These are phyloP conservation scores for Phanerochaete carnosa DNA, from an alignment of 768 basidiomycete genomes.

Conservation along the genomic window DNA sequence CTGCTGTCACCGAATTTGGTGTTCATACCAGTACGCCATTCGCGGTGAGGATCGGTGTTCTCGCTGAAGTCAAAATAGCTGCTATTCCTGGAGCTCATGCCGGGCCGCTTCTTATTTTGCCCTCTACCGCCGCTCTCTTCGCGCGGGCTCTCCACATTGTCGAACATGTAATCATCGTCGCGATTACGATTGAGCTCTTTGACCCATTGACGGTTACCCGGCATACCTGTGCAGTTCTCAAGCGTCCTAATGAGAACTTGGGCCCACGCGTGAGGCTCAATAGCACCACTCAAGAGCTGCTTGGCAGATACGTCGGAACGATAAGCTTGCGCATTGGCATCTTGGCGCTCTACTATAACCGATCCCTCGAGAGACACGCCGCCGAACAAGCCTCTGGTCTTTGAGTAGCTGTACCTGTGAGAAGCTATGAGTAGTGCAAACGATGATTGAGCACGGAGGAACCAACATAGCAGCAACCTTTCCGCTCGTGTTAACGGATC, in stretches of 20 bases:
- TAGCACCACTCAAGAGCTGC: constrained; percentile 73
- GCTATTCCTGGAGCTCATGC: constrained; percentile 13
- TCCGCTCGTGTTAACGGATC: constrained; percentile 78
- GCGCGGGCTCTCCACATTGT: constrained; percentile 43
- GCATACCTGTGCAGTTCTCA: constrained; percentile 66
- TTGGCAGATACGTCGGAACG: constrained; percentile 67
- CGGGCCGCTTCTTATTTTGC: background rate
- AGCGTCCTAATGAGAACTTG: constrained; percentile 69
- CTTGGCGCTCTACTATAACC: constrained; percentile 90
- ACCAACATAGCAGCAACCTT: constrained; percentile 87
- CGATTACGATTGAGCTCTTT: constrained; percentile 38
- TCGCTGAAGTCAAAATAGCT: constrained; percentile 44
- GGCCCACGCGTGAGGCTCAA: constrained; percentile 80
- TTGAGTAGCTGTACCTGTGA: constrained; percentile 82
- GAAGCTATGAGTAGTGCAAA: background rate
- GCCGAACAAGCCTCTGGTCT: constrained; percentile 91
- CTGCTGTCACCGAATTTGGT: background rate
- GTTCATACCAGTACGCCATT: constrained; percentile 4
- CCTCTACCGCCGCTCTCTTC: constrained; percentile 11
- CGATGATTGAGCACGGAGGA: background rate
- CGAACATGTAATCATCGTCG: constrained; percentile 52
- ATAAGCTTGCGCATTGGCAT: constrained; percentile 88
- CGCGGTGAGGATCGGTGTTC: constrained; percentile 2
- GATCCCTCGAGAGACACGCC: constrained; percentile 88
- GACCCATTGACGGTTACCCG: constrained; percentile 68